Evolutionary conservation across 2,329 filamentous ascomycete genomes (phyloP).

Genomic region (Seiridium unicorne): DNA sequence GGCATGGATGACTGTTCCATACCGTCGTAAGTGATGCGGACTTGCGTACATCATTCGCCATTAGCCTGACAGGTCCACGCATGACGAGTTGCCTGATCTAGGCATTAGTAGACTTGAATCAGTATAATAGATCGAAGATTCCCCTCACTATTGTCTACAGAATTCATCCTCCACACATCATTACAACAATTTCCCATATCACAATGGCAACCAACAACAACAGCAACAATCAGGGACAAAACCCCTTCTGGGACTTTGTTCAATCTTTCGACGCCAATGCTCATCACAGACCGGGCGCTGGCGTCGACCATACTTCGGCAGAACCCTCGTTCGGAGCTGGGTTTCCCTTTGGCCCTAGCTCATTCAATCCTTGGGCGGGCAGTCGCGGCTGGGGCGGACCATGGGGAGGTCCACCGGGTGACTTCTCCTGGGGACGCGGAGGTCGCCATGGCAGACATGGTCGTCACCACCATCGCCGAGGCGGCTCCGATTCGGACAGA

Average conservation of each 20-base stretch:
- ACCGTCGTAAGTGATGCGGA: neutral
- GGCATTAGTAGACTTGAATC: neutral
- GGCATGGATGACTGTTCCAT: slow-evolving; percentile 3
- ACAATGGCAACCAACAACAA: slow-evolving; percentile 17
- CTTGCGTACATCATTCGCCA: slow-evolving; percentile 7
- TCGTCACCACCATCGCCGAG: slow-evolving; percentile 20
- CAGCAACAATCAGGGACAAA: slow-evolving; percentile 12
- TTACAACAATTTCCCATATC: neutral
- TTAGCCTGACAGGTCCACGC: slow-evolving; percentile 4
- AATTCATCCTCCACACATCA: neutral
- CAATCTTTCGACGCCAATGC: slow-evolving; percentile 30
- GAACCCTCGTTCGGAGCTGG: slow-evolving; percentile 23
- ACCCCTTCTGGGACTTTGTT: slow-evolving; percentile 32
- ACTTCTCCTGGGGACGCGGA: slow-evolving; percentile 11
- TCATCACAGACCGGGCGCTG: slow-evolving; percentile 26
- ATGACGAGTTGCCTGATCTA: slow-evolving; percentile 1
- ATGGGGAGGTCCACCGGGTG: slow-evolving; percentile 12
- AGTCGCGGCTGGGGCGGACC: slow-evolving; percentile 8
- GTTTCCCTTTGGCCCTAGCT: slow-evolving; percentile 30
- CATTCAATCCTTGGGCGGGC: slow-evolving; percentile 15
- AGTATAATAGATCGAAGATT: neutral
- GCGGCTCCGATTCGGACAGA: slow-evolving; percentile 22
- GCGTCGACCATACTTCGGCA: slow-evolving; percentile 34
- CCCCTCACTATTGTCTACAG: neutral
- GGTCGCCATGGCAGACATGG: slow-evolving; percentile 17